Evolutionary conservation across 441 rosid genomes (phyloP), one percentile per base, ranked within the genome.

Genomic region (Gossypium gossypioides): DNA sequence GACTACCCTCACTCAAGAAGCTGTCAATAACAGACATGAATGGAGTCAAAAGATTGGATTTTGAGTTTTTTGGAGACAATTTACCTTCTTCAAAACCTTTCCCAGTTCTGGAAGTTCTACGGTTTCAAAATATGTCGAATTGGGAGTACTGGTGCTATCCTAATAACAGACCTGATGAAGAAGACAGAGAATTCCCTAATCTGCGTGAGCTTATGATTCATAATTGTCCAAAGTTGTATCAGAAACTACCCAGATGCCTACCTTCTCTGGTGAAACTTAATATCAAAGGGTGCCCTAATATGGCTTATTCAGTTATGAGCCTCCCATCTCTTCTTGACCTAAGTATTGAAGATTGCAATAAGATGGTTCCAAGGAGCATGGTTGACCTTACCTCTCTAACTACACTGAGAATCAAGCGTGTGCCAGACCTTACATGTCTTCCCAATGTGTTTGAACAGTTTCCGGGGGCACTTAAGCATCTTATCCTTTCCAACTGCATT

Each of bases 141-240:
- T 77, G 80, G 80, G 51, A 19, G 10, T 4, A 1, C 2, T 77
- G 80, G 80, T 34, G 27, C 48, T 55, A n/a, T 10, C 59, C 74
- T 2, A 9, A 21, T 25, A 25, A 0, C 10, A 24, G 19, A 4
- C 19, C 22, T 15, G 4, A 58, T 42, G 54, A 48, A 56, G 55
- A 40, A 16, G 57, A 22, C 3, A 32, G 56, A 1, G 71, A 25
- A 10, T 77, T 77, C 37, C 77, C 76, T 8, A 44, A 46, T 59
- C 73, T 77, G 1, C 56, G 65, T 1, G 72, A 72, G 73, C 76
- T 77, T 16, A 10, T 15, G 44, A 54, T 77, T 8, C 15, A 44
- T 27, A 25, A 68, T 55, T 73, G 80, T 29, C 76, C 77, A 6
- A 73, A 62, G 63, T 24, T 77, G 19, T 21, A 1, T 57, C 34